Conservation (phyloP, 805 yeast species). For the Pichia membranifaciens region DNA sequence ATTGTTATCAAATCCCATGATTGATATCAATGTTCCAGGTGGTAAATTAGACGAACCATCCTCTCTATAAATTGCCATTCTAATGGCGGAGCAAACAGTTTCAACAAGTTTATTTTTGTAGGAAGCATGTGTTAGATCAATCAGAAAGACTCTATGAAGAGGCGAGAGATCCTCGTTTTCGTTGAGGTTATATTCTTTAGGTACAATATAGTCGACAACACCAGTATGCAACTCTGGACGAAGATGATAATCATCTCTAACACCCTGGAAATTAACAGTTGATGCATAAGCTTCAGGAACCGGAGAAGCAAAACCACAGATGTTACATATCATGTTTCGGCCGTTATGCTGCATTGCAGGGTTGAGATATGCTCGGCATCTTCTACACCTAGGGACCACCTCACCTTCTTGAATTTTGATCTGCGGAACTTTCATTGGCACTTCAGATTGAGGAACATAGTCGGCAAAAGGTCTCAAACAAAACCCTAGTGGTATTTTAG, state of each 20-base stretch:
- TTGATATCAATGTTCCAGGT: conserved; percentile 50
- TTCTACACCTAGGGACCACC: conserved; percentile 83
- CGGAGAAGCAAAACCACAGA: conserved; percentile 72
- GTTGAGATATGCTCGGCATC: conserved; percentile 88
- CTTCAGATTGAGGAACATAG: conserved; percentile 38
- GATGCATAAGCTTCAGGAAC: conserved; percentile 64
- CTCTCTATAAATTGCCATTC: conserved; percentile 49
- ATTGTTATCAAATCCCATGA: conserved; percentile 69
- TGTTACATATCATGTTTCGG: conserved; percentile 69
- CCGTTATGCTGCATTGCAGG: conserved; percentile 71
- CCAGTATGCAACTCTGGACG: conserved; percentile 80
- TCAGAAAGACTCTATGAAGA: conserved; percentile 41
- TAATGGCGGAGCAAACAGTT: conserved; percentile 23
- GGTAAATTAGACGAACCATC: conserved; percentile 28
- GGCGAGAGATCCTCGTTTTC: conserved; percentile 6
- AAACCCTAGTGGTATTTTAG: conserved; percentile 78
- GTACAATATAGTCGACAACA: conserved; percentile 79
- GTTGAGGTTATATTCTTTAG: conserved; percentile 58
- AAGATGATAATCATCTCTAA: conserved; percentile 53
- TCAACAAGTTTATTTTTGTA: conserved; percentile 41
- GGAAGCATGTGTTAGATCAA: conserved; percentile 74
- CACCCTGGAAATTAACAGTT: conserved; percentile 54
- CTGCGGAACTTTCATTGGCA: conserved; percentile 46
- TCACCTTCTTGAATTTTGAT: conserved; percentile 51
- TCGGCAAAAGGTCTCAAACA: conserved; percentile 83